phyloP scores from a whole-genome alignment of 2,329 filamentous ascomycete genomes.

The Cladosporium halotolerans region DNA sequence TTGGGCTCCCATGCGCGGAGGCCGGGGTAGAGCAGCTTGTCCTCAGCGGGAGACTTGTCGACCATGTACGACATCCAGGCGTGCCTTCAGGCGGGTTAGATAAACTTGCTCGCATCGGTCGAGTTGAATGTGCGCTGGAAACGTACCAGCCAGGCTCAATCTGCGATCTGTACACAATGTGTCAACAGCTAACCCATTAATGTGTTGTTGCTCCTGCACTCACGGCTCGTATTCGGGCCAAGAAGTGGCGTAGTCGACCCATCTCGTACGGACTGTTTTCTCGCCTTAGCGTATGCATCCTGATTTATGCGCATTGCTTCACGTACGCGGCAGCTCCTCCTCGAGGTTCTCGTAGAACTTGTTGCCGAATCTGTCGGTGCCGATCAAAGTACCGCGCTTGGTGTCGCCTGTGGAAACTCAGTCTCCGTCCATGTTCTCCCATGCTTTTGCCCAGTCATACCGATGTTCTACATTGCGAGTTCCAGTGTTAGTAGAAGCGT shows the following conservation, averaged over 20 bases:
- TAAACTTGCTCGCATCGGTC: not conserved
- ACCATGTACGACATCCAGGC: conserved; percentile 94
- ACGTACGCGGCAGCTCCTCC: conserved; percentile 83
- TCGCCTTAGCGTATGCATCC: not conserved
- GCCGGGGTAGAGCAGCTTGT: conserved; percentile 62
- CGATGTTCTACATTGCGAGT: conserved; percentile 28
- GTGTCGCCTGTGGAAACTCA: conserved; percentile 68
- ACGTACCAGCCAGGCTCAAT: conserved; percentile 81
- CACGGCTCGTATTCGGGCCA: conserved; percentile 69
- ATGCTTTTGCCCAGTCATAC: conserved; percentile 19
- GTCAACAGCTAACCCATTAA: conserved; percentile 30
- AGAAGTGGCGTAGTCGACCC: conserved; percentile 86
- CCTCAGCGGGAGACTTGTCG: conserved; percentile 75
- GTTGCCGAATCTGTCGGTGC: conserved; percentile 85
- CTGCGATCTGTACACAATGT: conserved; percentile 52
- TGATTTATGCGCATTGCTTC: not conserved
- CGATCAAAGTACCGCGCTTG: conserved; percentile 83
- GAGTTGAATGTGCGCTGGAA: not conserved
- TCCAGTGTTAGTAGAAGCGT: not conserved
- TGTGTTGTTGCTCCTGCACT: conserved; percentile 24
- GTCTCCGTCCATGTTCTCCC: conserved; percentile 11
- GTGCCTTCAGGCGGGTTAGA: conserved; percentile 53
- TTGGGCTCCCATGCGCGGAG: conserved; percentile 69
- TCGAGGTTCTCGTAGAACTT: conserved; percentile 91
- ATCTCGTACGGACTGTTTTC: conserved; percentile 75